phyloP scores from a whole-genome alignment of 768 basidiomycete genomes.

The Cubamyces sp. region DNA sequence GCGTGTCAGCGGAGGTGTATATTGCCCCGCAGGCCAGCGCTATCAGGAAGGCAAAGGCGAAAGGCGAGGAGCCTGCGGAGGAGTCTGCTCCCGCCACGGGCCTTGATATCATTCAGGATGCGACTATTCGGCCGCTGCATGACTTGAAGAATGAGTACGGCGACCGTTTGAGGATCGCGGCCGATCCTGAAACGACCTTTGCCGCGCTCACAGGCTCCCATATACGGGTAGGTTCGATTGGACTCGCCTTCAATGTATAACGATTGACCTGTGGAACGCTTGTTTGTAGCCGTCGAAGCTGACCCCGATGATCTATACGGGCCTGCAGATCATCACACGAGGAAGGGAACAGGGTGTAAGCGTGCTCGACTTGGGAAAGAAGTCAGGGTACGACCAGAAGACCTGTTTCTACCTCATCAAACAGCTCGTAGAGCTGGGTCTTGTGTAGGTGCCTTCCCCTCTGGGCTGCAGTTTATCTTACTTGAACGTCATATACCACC shows the following conservation, averaged over 20 bases:
- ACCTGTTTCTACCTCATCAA: slow-evolving; percentile 86
- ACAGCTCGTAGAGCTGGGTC: slow-evolving; percentile 70
- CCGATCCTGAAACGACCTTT: slow-evolving; percentile 75
- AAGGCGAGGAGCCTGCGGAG: slow-evolving; percentile 52
- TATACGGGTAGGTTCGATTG: slow-evolving; percentile 58
- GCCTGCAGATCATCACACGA: slow-evolving; percentile 83
- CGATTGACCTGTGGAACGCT: background rate
- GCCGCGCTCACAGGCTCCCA: slow-evolving; percentile 85
- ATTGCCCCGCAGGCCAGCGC: slow-evolving; percentile 77
- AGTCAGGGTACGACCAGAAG: slow-evolving; percentile 86
- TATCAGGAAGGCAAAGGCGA: slow-evolving; percentile 64
- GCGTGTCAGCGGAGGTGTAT: slow-evolving; percentile 67
- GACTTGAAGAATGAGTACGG: slow-evolving; percentile 63
- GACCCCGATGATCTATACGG: slow-evolving; percentile 83
- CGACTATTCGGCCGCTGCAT: slow-evolving; percentile 55
- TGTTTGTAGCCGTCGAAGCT: slow-evolving; percentile 70
- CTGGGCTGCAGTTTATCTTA: background rate
- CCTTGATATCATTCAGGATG: slow-evolving; percentile 59
- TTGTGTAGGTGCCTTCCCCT: slow-evolving; percentile 56
- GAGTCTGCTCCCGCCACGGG: slow-evolving; percentile 42
- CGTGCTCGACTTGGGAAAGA: slow-evolving; percentile 74
- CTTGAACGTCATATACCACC: background rate
- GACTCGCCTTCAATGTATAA: background rate
- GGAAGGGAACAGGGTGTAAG: slow-evolving; percentile 79
- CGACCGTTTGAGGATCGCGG: slow-evolving; percentile 68